Base-by-base conservation (phyloP, 2,329 filamentous ascomycete species). In the Colletotrichum cuscutae region DNA sequence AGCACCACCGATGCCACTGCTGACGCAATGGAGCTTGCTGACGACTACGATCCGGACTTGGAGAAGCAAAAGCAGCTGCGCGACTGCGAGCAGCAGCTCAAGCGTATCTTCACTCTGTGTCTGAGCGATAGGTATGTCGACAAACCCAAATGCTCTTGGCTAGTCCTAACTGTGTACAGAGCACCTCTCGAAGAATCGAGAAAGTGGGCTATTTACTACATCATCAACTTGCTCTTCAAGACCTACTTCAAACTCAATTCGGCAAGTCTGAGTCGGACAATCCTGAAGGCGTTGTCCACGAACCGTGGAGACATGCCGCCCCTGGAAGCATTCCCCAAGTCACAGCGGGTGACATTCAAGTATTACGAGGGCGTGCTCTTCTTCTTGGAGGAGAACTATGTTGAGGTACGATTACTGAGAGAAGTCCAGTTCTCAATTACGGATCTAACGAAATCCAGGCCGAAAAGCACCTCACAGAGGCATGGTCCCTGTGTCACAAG, bases 181-280 rank as follows among this genome's bases (percentile, higher is more conserved):
- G 93, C 94, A 73, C 91, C 93, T 15, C 86, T 98, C 57, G 91
- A 95, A 79, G 93, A 97, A 78, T 98, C 96, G 9, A 91, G 97
- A 67, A 99, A 98, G 89, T 99, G 97, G 97, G 97, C 95, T 7
- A 94, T 98, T 60, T 99, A 99, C 85, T 95, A 95, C 81, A 92
- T 96, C 76, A 95, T 95, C 79, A 98, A 98, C 80, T 89, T 99
- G 8, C 87, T 98, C 15, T 99, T 99, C 90, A 98, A 98, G 84
- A 98, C 95, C 1, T 98, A 98, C 82, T 99, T 99, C 86, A 97
- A 94, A 85, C 87, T 98, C 75, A 98, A 97, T 83, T 94, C 93
- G 42, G 93, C 97, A 70, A 92, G 91, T n/a, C 86, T 98, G 24
- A 97, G 93, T 22, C 95, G 97, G 80, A 98, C 97, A 76, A 92